Evolutionary conservation across 179 eudicot genomes (phyloP).

Genomic region (Amaranthus tricolor): DNA sequence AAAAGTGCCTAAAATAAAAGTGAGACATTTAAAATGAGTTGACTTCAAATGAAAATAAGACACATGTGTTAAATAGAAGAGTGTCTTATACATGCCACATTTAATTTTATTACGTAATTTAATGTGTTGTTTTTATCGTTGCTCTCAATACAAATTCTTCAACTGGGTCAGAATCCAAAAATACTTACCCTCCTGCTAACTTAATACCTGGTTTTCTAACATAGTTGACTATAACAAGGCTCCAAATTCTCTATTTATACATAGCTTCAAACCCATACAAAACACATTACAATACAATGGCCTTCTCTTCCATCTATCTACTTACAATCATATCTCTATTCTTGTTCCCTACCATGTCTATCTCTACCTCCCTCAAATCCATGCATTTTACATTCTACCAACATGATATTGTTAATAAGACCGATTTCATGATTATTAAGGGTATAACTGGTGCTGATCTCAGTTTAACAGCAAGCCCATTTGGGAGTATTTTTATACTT

Average conservation of each 20-base stretch:
- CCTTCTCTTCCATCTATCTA: slow-evolving; percentile 1
- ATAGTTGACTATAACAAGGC: no score
- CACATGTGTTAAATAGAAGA: no score
- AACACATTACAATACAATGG: not conserved
- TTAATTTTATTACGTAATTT: no score
- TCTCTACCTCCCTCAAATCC: slow-evolving; percentile 16
- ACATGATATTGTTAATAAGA: slow-evolving; percentile 14
- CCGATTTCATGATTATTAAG: slow-evolving; percentile 7
- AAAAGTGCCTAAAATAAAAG: no score
- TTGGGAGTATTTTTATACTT: slow-evolving; percentile 8
- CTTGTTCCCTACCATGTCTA: not conserved
- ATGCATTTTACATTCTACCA: slow-evolving; percentile 19
- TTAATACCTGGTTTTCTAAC: no score
- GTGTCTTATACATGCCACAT: no score
- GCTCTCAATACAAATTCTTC: no score
- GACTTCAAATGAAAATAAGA: no score
- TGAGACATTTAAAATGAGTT: no score
- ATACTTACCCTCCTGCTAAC: no score
- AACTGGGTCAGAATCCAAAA: no score
- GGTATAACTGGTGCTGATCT: not conserved
- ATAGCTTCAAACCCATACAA: not conserved
- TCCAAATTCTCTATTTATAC: not conserved
- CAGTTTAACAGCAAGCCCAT: not conserved
- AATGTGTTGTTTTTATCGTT: no score
- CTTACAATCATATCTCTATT: not conserved